Evolutionary conservation across 345 rosid species (phyloP).

Genomic region (Kandelia obovata): DNA sequence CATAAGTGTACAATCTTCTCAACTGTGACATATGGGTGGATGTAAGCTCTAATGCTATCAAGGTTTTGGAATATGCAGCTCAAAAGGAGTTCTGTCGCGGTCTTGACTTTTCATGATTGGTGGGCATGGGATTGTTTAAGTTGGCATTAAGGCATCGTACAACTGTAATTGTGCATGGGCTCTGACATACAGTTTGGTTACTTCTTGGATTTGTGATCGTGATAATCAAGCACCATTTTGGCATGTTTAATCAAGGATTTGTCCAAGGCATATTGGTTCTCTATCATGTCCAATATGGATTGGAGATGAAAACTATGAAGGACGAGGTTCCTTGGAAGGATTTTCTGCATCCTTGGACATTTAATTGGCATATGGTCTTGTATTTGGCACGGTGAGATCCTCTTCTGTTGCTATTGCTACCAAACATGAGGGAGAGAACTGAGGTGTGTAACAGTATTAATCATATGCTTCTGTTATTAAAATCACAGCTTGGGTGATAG

Average conservation of each 20-base stretch:
- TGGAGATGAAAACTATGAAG: neutral
- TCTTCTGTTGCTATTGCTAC: too few relatives aligned
- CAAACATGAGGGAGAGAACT: too few relatives aligned
- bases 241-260: neutral
- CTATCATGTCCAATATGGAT: neutral
- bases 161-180: neutral
- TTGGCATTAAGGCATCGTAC: neutral
- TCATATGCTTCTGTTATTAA: too few relatives aligned
- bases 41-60: neutral
- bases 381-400: too few relatives aligned
- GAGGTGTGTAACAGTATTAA: too few relatives aligned
- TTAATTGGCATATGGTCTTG: too few relatives aligned
- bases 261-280: neutral
- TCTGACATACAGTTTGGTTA: neutral
- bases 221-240: neutral
- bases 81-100: conserved; percentile 79
- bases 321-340: neutral
- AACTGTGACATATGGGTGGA: neutral
- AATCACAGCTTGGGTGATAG: too few relatives aligned
- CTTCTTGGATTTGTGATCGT: neutral
- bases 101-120: conserved; percentile 11
- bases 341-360: too few relatives aligned
- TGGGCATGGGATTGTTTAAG: neutral
- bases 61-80: conserved; percentile 45
- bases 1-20: conserved; percentile 56